Base-by-base conservation (phyloP, 2,329 filamentous ascomycete species). In the Chaetoscypha palmicola region DNA sequence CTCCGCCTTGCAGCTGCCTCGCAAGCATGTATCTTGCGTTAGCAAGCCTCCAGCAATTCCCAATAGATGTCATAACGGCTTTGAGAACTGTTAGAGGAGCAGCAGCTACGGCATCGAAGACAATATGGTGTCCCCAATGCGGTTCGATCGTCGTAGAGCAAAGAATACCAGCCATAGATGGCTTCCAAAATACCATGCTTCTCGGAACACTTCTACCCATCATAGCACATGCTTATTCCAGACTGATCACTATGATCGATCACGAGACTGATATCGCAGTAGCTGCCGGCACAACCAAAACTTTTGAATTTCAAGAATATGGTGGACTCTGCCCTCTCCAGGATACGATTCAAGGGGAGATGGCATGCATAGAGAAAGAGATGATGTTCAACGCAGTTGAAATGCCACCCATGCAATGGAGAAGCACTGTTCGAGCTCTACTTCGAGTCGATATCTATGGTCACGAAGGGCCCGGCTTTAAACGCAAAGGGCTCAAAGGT, bases 391-490 rank as follows among this genome's bases (percentile, higher is more conserved):
- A 71, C 47, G 62, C 69, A 44, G 60, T 64, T 11, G 60, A 66
- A 32, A 68, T 81, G 61, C 65, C 72, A 21, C 75, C 77, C 0
- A 60, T 65, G 3, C 59, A 71, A 51, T 82, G 78, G 77, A 65
- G 76, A 26, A 64, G 67, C 5, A 67, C 68, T 2, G 68, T 79
- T 31, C 67, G 76, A 11, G 71, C 72, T 2, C 62, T 81, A 44
- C 61, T 81, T 14, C 71, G 70, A 46, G 53, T 74, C 10, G 77
- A 81, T 53, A 70, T 81, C 5, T 78, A 81, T 56, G 77, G 77
- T 0, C 55, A 74, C 21, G 53, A 53, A 12, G 51, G 55, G 22
- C 30, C 32, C 14, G 46, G 45, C 14, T 53, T 58, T 35, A 52
- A 54, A 21, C 70, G 74, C 34, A 63, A 69, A 17, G 76, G 76